Base-by-base conservation (phyloP, 768 basidiomycete genomes). In the Rubroboletus satanas region DNA sequence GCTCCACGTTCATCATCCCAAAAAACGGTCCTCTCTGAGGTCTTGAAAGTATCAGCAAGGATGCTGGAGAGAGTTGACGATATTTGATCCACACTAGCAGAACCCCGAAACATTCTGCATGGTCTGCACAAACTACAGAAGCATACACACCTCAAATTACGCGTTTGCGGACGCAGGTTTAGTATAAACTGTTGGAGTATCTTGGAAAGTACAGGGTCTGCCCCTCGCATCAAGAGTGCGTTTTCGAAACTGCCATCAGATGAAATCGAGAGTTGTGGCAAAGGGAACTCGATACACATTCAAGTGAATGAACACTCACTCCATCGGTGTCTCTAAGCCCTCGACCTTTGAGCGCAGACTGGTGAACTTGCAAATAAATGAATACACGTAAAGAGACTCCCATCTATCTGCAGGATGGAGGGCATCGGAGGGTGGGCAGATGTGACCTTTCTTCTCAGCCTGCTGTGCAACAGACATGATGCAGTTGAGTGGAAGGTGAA, bases 341-440 rank as follows among this genome's bases (percentile, higher is more conserved):
- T 90, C 88, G 37, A 89, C 77, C 73, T 89, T 90, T 55, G 77
- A 76, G 61, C 81, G 83, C 62, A 93, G 75, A 71, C 80, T 76
- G 23, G 89, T 90, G 75, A 90, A 93, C 72, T 82, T 89, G 75
- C 81, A 83, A 59, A 93, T 84, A 75, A 93, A 93, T 31, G 85
- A 81, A 71, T 90, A 93, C 36, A 93, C 82, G 71, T 91, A 93
- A 60, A 90, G 73, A 6, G 86, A 83, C 74, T 93, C 91, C 91
- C 91, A 93, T 72, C 87, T 87, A 74, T 87, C 86, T 51, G 77
- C 77, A 29, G 91, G 91, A 75, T 90, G 88, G 26, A 70, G 79
- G 28, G 87, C 88, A 65, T 75, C 78, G 18, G 88, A 79, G 5
- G 78, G 76, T 14, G 80, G 81, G 52, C 79, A 82, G 42, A 80